phyloP scores from a whole-genome alignment of 176 grass and related monocot genomes.

The Hyparrhenia diplandra region DNA sequence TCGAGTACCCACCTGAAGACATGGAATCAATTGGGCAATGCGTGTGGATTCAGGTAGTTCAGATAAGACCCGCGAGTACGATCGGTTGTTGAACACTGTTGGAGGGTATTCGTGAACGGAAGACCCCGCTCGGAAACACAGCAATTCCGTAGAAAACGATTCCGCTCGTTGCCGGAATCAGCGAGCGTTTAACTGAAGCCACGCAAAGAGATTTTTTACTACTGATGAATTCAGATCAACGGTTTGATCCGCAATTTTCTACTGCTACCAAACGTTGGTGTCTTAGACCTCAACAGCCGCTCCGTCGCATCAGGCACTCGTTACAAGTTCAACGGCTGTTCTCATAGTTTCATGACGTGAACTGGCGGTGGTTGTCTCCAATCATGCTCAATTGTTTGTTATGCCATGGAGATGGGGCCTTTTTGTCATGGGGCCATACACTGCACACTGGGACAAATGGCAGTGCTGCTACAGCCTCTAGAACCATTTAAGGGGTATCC shows the following conservation, averaged over 20 bases:
- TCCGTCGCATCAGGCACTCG: neutral
- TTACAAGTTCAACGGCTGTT: constrained; percentile 24
- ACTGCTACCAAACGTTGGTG: neutral
- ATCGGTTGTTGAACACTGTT: constrained; percentile 16
- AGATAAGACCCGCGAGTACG: neutral
- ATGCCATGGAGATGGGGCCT: constrained; percentile 11
- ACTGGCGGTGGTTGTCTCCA: constrained; percentile 35
- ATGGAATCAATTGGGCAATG: neutral
- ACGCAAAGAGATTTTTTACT: neutral
- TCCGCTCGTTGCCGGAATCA: neutral
- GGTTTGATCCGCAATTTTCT: neutral
- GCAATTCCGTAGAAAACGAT: neutral
- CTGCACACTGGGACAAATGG: constrained; percentile 6
- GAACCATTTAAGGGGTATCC: constrained; percentile 39
- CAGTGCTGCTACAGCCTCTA: neutral
- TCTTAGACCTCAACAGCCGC: neutral
- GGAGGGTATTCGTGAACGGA: neutral
- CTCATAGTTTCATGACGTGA: constrained; percentile 32
- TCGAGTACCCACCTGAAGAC: neutral
- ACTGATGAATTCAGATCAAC: neutral
- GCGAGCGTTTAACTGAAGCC: neutral
- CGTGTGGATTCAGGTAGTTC: constrained; percentile 8
- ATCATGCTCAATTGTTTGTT: constrained; percentile 42
- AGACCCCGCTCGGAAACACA: neutral
- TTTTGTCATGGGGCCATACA: neutral